These are phyloP conservation scores for Cicer arietinum DNA, from an alignment of 306 rosid species.

Conservation along the genomic window DNA sequence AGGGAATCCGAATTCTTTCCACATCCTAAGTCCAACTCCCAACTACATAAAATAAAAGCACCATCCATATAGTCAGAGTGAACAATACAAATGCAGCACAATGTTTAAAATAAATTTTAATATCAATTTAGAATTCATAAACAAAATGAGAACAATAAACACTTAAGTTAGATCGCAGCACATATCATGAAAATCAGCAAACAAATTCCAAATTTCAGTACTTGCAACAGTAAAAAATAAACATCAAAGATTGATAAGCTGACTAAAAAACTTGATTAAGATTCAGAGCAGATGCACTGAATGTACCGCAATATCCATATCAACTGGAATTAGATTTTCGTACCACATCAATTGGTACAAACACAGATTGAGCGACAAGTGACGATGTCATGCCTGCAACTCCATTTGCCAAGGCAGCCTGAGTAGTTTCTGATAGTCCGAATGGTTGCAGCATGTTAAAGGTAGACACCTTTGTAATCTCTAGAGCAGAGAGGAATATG, in stretches of 20 bases:
- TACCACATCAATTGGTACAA: slow-evolving; percentile 99
- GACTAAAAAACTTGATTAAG: slow-evolving; percentile 25
- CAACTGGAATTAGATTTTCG: slow-evolving; percentile 43
- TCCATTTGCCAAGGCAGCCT: slow-evolving; percentile 95
- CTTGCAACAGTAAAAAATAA: slow-evolving; percentile 16
- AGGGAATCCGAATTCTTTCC: no score
- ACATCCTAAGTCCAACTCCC: slow-evolving; percentile 14
- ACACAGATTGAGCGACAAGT: slow-evolving; percentile 81
- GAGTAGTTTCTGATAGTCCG: slow-evolving; percentile 71
- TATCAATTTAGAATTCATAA: slow-evolving; percentile 23
- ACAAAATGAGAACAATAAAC: slow-evolving; percentile 18
- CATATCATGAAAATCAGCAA: slow-evolving; percentile 24
- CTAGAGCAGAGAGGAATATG: slow-evolving; percentile 75
- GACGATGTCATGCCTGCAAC: slow-evolving; percentile 94
- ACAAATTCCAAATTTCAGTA: slow-evolving; percentile 9
- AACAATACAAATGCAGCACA: neutral
- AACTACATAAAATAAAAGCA: slow-evolving; percentile 20
- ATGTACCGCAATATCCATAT: slow-evolving; percentile 33
- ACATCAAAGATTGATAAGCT: slow-evolving; percentile 5
- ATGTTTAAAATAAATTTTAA: slow-evolving; percentile 14
- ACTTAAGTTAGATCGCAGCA: slow-evolving; percentile 1
- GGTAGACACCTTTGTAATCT: slow-evolving; percentile 79
- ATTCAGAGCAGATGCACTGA: slow-evolving; percentile 20
- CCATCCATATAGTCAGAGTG: slow-evolving; percentile 3
- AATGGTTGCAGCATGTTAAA: slow-evolving; percentile 76